These are phyloP conservation scores for Leccinum fuscescens DNA, from an alignment of 1,284 basidiomycete genomes.

Conservation along the genomic window DNA sequence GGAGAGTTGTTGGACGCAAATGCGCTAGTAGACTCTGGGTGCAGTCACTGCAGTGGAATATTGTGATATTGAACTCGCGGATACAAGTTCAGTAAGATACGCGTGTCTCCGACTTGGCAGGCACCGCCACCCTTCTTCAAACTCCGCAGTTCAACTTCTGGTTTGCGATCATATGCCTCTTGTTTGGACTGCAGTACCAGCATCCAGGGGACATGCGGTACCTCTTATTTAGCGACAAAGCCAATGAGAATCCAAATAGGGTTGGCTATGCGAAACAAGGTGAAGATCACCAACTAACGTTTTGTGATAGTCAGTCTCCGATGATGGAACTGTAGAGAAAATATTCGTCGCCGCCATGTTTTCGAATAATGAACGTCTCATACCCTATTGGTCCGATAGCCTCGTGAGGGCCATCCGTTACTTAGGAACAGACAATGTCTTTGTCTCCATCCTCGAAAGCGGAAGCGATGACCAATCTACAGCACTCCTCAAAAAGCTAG, in stretches of 20 bases:
- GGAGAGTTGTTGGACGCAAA: neutral
- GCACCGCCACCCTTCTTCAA: neutral
- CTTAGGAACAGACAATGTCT: conserved; percentile 50
- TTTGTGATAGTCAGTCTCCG: neutral
- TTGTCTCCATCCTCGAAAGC: conserved; percentile 55
- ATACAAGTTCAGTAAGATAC: neutral
- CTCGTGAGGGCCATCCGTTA: conserved; percentile 38
- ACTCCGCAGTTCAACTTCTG: conserved; percentile 7
- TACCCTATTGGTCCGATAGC: conserved; percentile 40
- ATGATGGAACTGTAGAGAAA: conserved; percentile 12
- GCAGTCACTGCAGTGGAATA: neutral
- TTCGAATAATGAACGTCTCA: too few species aligned
- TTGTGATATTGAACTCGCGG: neutral
- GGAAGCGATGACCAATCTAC: conserved; percentile 42
- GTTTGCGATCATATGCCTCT: conserved; percentile 6
- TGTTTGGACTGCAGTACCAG: conserved; percentile 6
- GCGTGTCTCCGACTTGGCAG: neutral
- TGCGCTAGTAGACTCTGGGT: too few species aligned
- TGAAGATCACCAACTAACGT: neutral
- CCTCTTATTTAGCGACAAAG: conserved; percentile 9
- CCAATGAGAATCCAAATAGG: conserved; percentile 12
- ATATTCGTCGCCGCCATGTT: conserved; percentile 19
- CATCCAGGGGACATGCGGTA: conserved; percentile 17
- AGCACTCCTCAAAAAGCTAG: conserved; percentile 13
- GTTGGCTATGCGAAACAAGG: conserved; percentile 20